Evolutionary conservation across 2,329 filamentous ascomycete genomes (phyloP).

Genomic region (Sarocladium brachiariae): DNA sequence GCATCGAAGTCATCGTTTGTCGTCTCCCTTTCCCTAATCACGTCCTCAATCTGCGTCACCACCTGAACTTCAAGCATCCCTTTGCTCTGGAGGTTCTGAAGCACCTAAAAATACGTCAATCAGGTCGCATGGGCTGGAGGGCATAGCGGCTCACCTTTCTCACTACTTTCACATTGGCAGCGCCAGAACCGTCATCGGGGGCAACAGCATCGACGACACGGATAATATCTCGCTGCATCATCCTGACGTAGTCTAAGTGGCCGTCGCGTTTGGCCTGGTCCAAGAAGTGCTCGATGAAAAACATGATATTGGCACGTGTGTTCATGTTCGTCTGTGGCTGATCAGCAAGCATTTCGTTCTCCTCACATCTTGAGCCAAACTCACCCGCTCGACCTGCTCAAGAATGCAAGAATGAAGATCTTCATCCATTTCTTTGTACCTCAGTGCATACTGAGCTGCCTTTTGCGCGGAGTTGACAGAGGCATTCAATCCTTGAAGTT

Average conservation of each 20-base stretch:
- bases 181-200: constrained; percentile 77
- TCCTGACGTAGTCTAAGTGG: constrained; percentile 75
- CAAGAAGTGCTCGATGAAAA: constrained; percentile 93
- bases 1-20: constrained; percentile 49
- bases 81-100: constrained; percentile 64
- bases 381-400: constrained; percentile 82
- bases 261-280: constrained; percentile 74
- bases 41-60: constrained; percentile 73
- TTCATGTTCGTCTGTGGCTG: constrained; percentile 78
- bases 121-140: background rate
- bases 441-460: constrained; percentile 89
- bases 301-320: constrained; percentile 96
- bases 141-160: constrained; percentile 53
- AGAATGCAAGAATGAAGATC: constrained; percentile 96
- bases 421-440: constrained; percentile 90
- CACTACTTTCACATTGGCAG: constrained; percentile 90
- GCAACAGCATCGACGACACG: constrained; percentile 88
- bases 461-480: constrained; percentile 85
- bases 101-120: constrained; percentile 41
- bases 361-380: too few relatives aligned
- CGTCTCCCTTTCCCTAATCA: constrained; percentile 71
- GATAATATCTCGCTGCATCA: constrained; percentile 92
- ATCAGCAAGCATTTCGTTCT: too few relatives aligned
- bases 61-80: constrained; percentile 67
- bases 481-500: constrained; percentile 86